Conservation (phyloP, 345 rosid genomes). For the Citrus unshiu region DNA sequence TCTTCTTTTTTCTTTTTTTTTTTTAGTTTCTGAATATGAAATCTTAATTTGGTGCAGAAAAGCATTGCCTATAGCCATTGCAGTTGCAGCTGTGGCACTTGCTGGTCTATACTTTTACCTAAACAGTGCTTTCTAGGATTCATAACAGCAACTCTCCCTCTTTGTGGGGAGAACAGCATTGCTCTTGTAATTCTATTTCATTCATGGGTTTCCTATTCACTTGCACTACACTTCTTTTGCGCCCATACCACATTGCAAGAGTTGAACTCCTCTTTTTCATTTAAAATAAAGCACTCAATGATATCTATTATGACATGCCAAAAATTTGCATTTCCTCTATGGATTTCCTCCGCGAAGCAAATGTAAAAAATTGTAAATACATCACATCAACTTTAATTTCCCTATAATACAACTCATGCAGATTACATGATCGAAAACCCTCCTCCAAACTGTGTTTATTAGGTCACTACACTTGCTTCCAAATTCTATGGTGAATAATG, state of each 20-base stretch:
- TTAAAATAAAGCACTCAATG: not conserved
- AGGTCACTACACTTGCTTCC: not conserved
- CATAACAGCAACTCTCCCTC: not conserved
- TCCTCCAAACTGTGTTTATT: not conserved
- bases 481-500: not conserved
- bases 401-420: not conserved
- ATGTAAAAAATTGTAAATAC: not conserved
- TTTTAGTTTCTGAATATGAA: not conserved
- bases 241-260: not conserved
- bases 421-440: not conserved
- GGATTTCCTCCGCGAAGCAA: not conserved
- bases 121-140: constrained; percentile 37
- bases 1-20: too few species aligned
- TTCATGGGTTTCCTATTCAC: constrained; percentile 13
- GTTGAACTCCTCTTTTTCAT: not conserved
- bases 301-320: too few species aligned
- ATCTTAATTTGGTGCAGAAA: constrained; percentile 36
- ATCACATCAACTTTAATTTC: not conserved
- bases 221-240: not conserved
- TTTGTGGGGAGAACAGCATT: not conserved
- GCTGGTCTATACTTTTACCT: constrained; percentile 79
- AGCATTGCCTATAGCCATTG: constrained; percentile 72
- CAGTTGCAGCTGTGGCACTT: constrained; percentile 58
- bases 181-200: constrained; percentile 13
- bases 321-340: too few species aligned